A percentile compares a stretch with the other conserved stretches of the same genome.
phyloP scores from a whole-genome alignment of 352 stramenopile genomes.

The Halophytophthora polymorphica region DNA sequence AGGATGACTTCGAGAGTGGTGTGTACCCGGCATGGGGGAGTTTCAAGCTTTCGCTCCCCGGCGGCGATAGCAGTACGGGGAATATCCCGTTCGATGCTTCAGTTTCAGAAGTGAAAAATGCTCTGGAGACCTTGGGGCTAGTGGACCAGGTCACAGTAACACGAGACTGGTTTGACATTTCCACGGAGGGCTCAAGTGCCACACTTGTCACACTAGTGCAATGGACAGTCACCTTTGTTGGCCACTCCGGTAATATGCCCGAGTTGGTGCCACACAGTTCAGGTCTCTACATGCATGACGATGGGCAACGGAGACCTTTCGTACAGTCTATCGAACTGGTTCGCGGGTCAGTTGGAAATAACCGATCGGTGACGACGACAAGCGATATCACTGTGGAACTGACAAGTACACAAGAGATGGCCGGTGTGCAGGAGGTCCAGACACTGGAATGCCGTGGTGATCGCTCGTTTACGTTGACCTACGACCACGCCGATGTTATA shows the following conservation, averaged over 20 bases:
- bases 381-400: constrained; percentile 53
- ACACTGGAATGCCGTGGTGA: constrained; percentile 52
- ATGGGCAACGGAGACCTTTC: constrained; percentile 53
- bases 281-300: constrained; percentile 31
- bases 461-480: constrained; percentile 44
- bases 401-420: constrained; percentile 47
- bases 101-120: constrained; percentile 38
- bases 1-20: constrained; percentile 59
- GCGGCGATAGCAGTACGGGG: constrained; percentile 42
- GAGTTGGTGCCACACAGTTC: constrained; percentile 45
- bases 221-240: constrained; percentile 69
- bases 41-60: constrained; percentile 64
- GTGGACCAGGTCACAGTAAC: constrained; percentile 81
- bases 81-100: constrained; percentile 70
- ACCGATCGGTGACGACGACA: constrained; percentile 50
- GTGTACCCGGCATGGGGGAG: constrained; percentile 87
- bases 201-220: constrained; percentile 50
- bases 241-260: constrained; percentile 48
- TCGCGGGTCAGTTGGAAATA: constrained; percentile 62
- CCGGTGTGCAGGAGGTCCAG: constrained; percentile 71
- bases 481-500: constrained; percentile 14
- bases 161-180: constrained; percentile 66
- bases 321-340: constrained; percentile 50
- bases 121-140: constrained; percentile 75
- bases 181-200: constrained; percentile 28